phyloP scores from a whole-genome alignment of 2,329 filamentous ascomycete species.

The Aspergillus carbonarius region DNA sequence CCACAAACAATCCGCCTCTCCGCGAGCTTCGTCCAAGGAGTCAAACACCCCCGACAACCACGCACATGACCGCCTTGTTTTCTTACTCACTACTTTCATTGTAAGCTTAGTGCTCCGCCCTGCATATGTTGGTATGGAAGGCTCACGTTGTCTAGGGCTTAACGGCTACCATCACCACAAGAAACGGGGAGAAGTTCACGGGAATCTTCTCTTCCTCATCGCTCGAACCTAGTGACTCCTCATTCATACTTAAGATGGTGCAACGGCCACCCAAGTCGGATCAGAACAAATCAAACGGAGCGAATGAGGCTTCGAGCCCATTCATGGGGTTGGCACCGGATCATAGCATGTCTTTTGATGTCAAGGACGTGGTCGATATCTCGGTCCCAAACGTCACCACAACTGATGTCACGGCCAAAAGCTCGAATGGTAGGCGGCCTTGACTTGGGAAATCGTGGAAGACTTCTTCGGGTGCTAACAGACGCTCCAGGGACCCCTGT shows the following conservation, averaged over 20 bases:
- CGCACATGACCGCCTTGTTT: conserved; percentile 60
- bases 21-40: conserved; percentile 48
- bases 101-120: conserved; percentile 44
- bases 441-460: not conserved
- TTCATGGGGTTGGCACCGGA: conserved; percentile 47
- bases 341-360: conserved; percentile 59
- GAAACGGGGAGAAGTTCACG: conserved; percentile 60
- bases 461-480: conserved; percentile 1
- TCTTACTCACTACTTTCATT: conserved; percentile 58
- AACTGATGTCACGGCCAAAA: conserved; percentile 51
- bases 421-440: conserved; percentile 59
- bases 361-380: conserved; percentile 60
- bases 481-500: conserved; percentile 59
- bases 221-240: conserved; percentile 52
- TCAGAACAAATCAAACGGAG: conserved; percentile 41
- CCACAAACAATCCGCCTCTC: conserved; percentile 41
- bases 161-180: conserved; percentile 55
- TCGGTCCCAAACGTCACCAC: conserved; percentile 54
- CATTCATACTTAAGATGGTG: conserved; percentile 66
- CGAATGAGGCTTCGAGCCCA: conserved; percentile 38
- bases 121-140: conserved; percentile 1
- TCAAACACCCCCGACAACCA: conserved; percentile 56
- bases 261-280: conserved; percentile 48
- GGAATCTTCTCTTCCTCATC: conserved; percentile 61
- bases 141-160: conserved; percentile 50